These are phyloP conservation scores for Chalciporus pseudorubinellus DNA, from an alignment of 768 basidiomycete genomes.

Conservation along the genomic window DNA sequence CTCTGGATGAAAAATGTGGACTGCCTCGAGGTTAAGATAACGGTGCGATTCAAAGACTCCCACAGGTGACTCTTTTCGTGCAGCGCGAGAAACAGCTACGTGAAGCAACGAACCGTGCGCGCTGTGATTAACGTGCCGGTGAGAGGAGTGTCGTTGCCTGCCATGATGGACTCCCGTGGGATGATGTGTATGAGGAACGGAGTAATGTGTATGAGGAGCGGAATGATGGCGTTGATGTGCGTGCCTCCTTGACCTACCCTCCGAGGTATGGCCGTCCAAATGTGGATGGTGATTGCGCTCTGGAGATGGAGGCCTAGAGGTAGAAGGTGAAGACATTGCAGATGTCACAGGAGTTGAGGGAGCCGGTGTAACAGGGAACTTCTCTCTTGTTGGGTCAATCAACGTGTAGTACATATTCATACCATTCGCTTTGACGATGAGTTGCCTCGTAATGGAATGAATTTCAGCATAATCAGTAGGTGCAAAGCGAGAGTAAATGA, in stretches of 20 bases:
- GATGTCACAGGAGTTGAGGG: constrained; percentile 38
- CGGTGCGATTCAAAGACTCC: constrained; percentile 73
- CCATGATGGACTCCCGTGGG: neutral
- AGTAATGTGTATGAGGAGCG: constrained; percentile 2
- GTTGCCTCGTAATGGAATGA: constrained; percentile 46
- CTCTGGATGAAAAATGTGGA: constrained; percentile 49
- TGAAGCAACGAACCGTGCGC: constrained; percentile 40
- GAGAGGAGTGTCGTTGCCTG: constrained; percentile 11
- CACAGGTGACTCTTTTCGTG: constrained; percentile 51
- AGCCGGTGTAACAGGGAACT: constrained; percentile 50
- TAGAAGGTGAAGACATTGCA: constrained; percentile 27
- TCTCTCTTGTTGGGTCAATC: constrained; percentile 61
- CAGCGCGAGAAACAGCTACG: constrained; percentile 31
- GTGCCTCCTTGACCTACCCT: neutral
- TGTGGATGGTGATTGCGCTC: constrained; percentile 1
- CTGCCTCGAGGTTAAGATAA: constrained; percentile 67
- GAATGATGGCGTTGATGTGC: neutral
- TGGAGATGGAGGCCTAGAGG: constrained; percentile 36
- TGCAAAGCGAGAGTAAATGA: constrained; percentile 58
- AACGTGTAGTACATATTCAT: constrained; percentile 59
- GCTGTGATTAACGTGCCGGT: constrained; percentile 27
- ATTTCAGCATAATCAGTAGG: constrained; percentile 55
- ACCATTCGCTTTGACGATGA: constrained; percentile 60
- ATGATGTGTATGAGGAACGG: constrained; percentile 5
- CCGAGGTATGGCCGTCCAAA: neutral